phyloP scores from a whole-genome alignment of 805 yeast genomes.

The Metschnikowia bowlesiae region DNA sequence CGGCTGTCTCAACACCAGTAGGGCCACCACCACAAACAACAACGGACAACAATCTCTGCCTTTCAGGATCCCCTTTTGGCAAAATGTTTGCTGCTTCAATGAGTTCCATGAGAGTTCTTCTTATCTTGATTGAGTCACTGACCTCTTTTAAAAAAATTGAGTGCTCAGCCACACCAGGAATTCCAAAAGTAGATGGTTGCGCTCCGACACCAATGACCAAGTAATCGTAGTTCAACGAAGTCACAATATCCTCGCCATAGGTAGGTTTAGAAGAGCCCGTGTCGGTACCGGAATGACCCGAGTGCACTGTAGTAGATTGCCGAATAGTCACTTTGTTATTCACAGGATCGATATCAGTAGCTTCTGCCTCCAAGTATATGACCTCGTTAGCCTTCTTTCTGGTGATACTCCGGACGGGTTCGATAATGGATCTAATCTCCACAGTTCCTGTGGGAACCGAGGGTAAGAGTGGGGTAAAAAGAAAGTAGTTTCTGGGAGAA shows the following conservation, averaged over 20 bases:
- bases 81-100: slow-evolving; percentile 84
- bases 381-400: slow-evolving; percentile 77
- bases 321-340: slow-evolving; percentile 60
- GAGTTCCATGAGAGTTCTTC: slow-evolving; percentile 77
- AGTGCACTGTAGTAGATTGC: slow-evolving; percentile 52
- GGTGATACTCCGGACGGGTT: slow-evolving; percentile 84
- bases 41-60: slow-evolving; percentile 78
- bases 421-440: slow-evolving; percentile 85
- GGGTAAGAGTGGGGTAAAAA: slow-evolving; percentile 94
- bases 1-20: slow-evolving; percentile 97
- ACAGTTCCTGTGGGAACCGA: slow-evolving; percentile 93
- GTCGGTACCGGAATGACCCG: slow-evolving; percentile 51
- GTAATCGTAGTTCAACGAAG: slow-evolving; percentile 65
- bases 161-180: slow-evolving; percentile 87
- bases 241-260: slow-evolving; percentile 40
- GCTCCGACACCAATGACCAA: slow-evolving; percentile 94
- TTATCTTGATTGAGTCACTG: slow-evolving; percentile 78
- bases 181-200: slow-evolving; percentile 89
- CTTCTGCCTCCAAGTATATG: slow-evolving; percentile 84
- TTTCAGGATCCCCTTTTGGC: slow-evolving; percentile 70
- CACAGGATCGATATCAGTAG: slow-evolving; percentile 73
- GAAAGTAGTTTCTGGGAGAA: slow-evolving; percentile 91
- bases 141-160: slow-evolving; percentile 89
- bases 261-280: slow-evolving; percentile 41
- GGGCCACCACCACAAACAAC: slow-evolving; percentile 99